Evolutionary conservation across 306 rosid species (phyloP).

Genomic region (Cucurbita argyrosperma): DNA sequence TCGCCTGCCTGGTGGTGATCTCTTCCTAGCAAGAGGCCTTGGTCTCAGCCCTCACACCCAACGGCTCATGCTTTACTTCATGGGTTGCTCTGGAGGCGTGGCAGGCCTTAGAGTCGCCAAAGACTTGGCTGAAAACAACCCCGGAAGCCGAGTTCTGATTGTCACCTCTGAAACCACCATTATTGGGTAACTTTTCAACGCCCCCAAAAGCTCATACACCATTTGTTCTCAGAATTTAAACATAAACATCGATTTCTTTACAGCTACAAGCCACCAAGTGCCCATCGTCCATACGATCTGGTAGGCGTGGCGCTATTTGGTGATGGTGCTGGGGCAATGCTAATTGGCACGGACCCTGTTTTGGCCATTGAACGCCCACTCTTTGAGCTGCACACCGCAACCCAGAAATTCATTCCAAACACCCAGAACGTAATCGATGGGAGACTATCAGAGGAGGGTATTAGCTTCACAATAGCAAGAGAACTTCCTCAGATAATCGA

Average conservation of each 20-base stretch:
- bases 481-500: slow-evolving; percentile 88
- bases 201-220: background rate
- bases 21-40: slow-evolving; percentile 60
- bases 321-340: slow-evolving; percentile 83
- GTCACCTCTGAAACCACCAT: slow-evolving; percentile 82
- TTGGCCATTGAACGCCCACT: slow-evolving; percentile 38
- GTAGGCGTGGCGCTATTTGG: slow-evolving; percentile 90
- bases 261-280: slow-evolving; percentile 62
- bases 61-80: slow-evolving; percentile 56
- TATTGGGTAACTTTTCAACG: slow-evolving; percentile 31
- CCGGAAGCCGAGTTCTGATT: slow-evolving; percentile 62
- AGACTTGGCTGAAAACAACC: slow-evolving; percentile 89
- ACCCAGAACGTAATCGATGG: slow-evolving; percentile 79
- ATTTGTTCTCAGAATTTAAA: background rate
- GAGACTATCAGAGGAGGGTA: slow-evolving; percentile 73
- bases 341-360: slow-evolving; percentile 52
- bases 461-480: slow-evolving; percentile 59
- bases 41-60: slow-evolving; percentile 46
- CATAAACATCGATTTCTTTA: background rate
- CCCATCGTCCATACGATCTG: slow-evolving; percentile 67
- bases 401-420: slow-evolving; percentile 55
- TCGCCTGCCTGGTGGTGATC: slow-evolving; percentile 81
- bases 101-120: slow-evolving; percentile 78
- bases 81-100: slow-evolving; percentile 90
- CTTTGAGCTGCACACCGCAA: slow-evolving; percentile 75